Evolutionary conservation across 164 flowering plant genomes (phyloP).

Genomic region (Stephania yunnanensis): DNA sequence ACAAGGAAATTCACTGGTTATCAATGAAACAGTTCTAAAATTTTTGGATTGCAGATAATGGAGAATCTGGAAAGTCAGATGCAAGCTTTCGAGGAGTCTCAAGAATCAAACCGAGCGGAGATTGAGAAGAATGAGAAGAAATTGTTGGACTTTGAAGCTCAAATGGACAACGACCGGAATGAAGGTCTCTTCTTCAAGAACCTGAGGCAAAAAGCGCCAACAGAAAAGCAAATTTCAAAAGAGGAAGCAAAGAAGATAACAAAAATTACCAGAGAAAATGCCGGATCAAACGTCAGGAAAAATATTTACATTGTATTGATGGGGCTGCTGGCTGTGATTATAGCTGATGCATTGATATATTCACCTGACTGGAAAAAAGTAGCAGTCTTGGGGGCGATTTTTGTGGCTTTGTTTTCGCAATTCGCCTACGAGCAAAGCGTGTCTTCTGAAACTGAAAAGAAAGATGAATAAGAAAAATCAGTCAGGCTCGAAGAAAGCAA

Average conservation of each 20-base stretch:
- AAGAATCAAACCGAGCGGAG: slow-evolving; percentile 44
- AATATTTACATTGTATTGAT: slow-evolving; percentile 66
- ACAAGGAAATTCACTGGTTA: slow-evolving; percentile 2
- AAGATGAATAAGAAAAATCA: slow-evolving; percentile 18
- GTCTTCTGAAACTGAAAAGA: slow-evolving; percentile 36
- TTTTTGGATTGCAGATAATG: slow-evolving; percentile 60
- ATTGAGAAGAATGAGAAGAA: slow-evolving; percentile 52
- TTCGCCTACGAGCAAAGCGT: slow-evolving; percentile 56
- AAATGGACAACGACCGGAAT: slow-evolving; percentile 51
- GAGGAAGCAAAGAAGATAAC: slow-evolving; percentile 55
- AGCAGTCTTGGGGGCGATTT: slow-evolving; percentile 50
- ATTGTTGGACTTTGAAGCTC: slow-evolving; percentile 57
- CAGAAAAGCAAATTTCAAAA: slow-evolving; percentile 37
- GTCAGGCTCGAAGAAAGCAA: slow-evolving; percentile 21
- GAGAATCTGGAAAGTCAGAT: slow-evolving; percentile 60
- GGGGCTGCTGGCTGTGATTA: slow-evolving; percentile 36
- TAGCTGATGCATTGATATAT: slow-evolving; percentile 45
- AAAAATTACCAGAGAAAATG: slow-evolving; percentile 39
- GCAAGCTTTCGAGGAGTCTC: slow-evolving; percentile 69
- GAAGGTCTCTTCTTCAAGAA: slow-evolving; percentile 84
- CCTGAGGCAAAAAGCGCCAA: slow-evolving; percentile 37
- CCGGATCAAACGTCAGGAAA: slow-evolving; percentile 51
- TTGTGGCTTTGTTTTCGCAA: slow-evolving; percentile 60
- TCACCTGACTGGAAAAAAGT: slow-evolving; percentile 57
- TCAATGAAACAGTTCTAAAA: slow-evolving; percentile 19